Conservation (phyloP, 805 yeast species). For the Zygosaccharomyces pseudorouxii region DNA sequence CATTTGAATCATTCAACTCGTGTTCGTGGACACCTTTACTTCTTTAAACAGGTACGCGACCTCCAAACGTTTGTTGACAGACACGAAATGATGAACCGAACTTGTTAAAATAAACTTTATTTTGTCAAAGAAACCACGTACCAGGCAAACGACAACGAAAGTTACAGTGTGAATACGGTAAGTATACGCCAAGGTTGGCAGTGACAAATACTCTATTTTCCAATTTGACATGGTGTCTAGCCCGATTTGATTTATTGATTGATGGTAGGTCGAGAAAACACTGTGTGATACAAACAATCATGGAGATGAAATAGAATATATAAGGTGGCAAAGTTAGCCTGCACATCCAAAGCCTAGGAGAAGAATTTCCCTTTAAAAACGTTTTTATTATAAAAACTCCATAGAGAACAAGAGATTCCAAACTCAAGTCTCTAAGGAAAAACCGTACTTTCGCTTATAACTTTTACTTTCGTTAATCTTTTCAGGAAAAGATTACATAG, state of each 20-base stretch:
- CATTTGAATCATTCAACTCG: neutral
- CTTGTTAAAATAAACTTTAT: neutral
- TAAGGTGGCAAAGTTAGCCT: neutral
- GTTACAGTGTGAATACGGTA: neutral
- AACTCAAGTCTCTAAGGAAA: slow-evolving; percentile 3
- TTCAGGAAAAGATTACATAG: neutral
- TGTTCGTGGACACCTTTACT: neutral
- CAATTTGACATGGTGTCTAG: neutral
- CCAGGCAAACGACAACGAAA: neutral
- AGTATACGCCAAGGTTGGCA: neutral
- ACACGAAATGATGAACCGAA: slow-evolving; percentile 2
- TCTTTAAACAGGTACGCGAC: slow-evolving; percentile 2
- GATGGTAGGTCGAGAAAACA: neutral
- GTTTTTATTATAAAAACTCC: neutral
- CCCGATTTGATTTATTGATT: neutral
- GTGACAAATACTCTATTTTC: neutral
- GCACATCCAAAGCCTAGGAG: neutral
- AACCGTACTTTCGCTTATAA: slow-evolving; percentile 5
- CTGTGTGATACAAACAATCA: neutral
- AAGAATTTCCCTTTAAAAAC: neutral
- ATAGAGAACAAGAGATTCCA: slow-evolving; percentile 6
- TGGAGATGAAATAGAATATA: slow-evolving; percentile 1
- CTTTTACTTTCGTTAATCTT: slow-evolving; percentile 4
- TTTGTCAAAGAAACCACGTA: neutral
- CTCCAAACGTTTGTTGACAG: slow-evolving; percentile 2